These are phyloP conservation scores for Lentinula detonsa DNA, from an alignment of 768 basidiomycete genomes.

Conservation along the genomic window DNA sequence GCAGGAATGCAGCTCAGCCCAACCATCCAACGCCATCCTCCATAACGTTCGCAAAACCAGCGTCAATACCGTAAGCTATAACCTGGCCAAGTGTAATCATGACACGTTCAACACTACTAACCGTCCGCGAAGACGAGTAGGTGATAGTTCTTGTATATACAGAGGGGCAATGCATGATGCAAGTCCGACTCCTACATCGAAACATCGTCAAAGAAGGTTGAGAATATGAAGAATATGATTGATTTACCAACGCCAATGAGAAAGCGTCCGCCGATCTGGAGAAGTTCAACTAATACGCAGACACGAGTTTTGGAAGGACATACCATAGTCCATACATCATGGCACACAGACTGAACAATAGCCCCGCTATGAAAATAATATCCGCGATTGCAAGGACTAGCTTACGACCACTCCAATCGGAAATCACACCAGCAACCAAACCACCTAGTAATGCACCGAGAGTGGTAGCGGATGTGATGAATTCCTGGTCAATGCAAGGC, in stretches of 20 bases:
- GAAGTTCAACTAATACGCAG: not conserved
- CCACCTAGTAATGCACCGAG: conserved; percentile 75
- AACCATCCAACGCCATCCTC: conserved; percentile 84
- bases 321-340: conserved; percentile 68
- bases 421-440: conserved; percentile 59
- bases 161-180: conserved; percentile 77
- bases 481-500: conserved; percentile 42
- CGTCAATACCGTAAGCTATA: conserved; percentile 69
- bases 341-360: conserved; percentile 62
- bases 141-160: conserved; percentile 81
- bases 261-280: conserved; percentile 65
- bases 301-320: conserved; percentile 9
- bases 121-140: conserved; percentile 64
- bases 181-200: conserved; percentile 50
- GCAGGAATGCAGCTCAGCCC: conserved; percentile 70
- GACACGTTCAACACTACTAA: conserved; percentile 83
- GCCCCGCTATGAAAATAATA: conserved; percentile 69
- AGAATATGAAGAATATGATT: not conserved
- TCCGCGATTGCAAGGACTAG: conserved; percentile 63
- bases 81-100: conserved; percentile 81
- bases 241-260: conserved; percentile 46
- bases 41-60: conserved; percentile 51
- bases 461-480: conserved; percentile 76
- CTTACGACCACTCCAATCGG: conserved; percentile 66
- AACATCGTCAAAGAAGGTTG: not conserved